A percentile compares a stretch with the other conserved stretches of the same genome.
phyloP scores from a whole-genome alignment of 225 moss, liverwort and hornwort genomes.

The Climacium dendroides region DNA sequence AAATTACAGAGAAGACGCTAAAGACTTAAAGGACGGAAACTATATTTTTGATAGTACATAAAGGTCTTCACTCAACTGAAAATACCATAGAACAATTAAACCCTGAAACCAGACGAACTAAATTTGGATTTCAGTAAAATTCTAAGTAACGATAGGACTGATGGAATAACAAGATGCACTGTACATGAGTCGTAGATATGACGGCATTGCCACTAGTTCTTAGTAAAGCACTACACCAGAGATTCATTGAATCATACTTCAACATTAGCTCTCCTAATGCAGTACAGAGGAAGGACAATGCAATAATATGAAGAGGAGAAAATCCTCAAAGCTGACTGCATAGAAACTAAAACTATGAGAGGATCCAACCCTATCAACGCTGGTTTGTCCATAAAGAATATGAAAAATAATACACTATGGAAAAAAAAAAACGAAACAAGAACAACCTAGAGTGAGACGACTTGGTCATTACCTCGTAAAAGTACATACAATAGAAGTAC shows the following conservation, averaged over 20 bases:
- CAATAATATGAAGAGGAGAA: not conserved
- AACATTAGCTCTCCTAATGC: not conserved
- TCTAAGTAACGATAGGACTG: not conserved
- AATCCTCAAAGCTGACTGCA: not conserved
- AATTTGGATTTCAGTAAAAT: not conserved
- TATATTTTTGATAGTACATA: not conserved
- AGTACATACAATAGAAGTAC: not conserved
- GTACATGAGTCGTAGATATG: not conserved
- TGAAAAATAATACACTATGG: not conserved
- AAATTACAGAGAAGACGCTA: not conserved
- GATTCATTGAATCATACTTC: not conserved
- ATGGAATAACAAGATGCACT: not conserved
- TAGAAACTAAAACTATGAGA: not conserved
- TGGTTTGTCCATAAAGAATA: not conserved
- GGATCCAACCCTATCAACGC: not conserved
- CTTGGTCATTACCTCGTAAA: not conserved
- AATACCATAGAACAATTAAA: not conserved
- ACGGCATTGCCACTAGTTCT: not conserved
- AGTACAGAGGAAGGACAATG: not conserved
- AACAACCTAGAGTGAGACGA: not conserved
- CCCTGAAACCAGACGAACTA: not conserved
- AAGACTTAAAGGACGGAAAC: not conserved
- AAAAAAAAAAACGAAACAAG: not conserved
- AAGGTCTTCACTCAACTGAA: not conserved
- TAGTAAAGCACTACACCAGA: not conserved